Conservation (phyloP, 192 early-diverging fungal species). For the Mortierella hygrophila region DNA sequence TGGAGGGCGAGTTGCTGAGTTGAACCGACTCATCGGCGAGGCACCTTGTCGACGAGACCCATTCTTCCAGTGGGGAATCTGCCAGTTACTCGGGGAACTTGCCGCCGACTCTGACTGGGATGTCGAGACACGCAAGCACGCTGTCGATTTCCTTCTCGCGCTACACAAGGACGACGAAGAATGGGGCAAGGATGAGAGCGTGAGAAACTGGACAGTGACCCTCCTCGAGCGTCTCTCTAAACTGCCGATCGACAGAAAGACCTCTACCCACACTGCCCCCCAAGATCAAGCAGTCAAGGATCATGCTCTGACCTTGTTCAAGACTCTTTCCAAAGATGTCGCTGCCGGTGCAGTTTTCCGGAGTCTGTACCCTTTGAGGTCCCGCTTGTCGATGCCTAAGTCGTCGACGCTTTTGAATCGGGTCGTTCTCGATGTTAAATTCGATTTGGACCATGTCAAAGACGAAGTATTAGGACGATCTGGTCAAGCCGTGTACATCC, state of each 20-base stretch:
- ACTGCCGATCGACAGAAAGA: background rate
- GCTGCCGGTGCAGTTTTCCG: background rate
- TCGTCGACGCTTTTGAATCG: background rate
- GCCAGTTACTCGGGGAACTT: background rate
- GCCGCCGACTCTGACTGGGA: conserved; percentile 1
- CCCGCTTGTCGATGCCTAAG: background rate
- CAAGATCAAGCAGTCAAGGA: background rate
- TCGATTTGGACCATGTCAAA: background rate
- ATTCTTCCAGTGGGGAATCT: background rate
- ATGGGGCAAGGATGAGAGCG: background rate
- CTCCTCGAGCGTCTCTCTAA: background rate
- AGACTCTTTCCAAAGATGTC: background rate
- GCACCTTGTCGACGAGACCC: background rate
- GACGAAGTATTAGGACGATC: background rate
- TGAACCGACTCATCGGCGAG: background rate
- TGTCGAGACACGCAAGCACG: background rate
- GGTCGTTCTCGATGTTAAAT: background rate
- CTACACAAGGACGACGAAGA: background rate
- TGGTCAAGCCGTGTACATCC: background rate
- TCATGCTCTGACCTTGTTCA: background rate
- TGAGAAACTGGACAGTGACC: background rate
- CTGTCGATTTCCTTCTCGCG: background rate
- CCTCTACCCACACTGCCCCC: background rate
- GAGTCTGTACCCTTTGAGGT: background rate
- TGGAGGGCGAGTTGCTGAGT: background rate